phyloP scores from a whole-genome alignment of 345 rosid species.

The Stellera chamaejasme region DNA sequence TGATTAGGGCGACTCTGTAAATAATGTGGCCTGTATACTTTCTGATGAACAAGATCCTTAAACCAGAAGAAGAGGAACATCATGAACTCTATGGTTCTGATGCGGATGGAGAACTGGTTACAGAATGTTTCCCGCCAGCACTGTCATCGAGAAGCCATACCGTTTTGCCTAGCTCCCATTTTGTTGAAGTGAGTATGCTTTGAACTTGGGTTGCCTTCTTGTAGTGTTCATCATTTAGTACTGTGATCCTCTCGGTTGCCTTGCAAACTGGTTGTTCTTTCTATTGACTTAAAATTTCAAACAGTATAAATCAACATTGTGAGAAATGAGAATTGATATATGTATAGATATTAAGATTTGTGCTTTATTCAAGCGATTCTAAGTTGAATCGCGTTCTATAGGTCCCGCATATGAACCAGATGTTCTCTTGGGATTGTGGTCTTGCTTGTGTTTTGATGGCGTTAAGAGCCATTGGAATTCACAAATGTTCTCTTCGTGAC shows the following conservation, averaged over 20 bases:
- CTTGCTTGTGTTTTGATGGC: conserved; percentile 89
- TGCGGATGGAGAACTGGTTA: conserved; percentile 13
- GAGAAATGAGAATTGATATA: background rate
- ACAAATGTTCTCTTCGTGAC: conserved; percentile 38
- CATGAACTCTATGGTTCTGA: conserved; percentile 15
- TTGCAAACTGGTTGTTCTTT: conserved; percentile 1
- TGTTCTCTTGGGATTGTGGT: conserved; percentile 91
- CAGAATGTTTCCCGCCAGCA: conserved; percentile 20
- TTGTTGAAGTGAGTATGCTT: conserved; percentile 38
- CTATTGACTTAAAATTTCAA: background rate
- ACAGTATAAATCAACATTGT: background rate
- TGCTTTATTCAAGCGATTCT: background rate
- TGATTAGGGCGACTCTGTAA: conserved; percentile 10
- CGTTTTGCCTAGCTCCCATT: conserved; percentile 29
- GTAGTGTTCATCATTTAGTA: background rate
- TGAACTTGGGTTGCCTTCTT: background rate
- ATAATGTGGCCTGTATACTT: conserved; percentile 66
- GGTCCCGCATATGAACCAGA: conserved; percentile 82
- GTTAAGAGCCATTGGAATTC: conserved; percentile 62
- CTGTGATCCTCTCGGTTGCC: background rate
- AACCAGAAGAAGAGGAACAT: conserved; percentile 31
- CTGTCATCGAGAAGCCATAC: conserved; percentile 21
- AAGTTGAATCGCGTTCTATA: conserved; percentile 17
- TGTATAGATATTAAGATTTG: background rate
- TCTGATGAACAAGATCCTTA: conserved; percentile 49